Evolutionary conservation across 2,329 filamentous ascomycete genomes (phyloP).

Genomic region (Dactylellina leptospora): DNA sequence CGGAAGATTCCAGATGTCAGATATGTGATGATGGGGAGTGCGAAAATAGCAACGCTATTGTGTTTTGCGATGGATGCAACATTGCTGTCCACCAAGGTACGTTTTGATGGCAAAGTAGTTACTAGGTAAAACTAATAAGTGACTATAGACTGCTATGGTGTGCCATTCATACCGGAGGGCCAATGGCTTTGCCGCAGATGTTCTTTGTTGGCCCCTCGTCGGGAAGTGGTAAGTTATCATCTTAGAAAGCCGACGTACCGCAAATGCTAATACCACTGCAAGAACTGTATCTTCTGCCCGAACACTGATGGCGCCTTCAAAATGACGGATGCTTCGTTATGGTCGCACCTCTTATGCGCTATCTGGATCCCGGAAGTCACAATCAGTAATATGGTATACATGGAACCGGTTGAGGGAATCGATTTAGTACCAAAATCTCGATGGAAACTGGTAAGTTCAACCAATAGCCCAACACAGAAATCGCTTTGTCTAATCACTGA

Average conservation of each 20-base stretch:
- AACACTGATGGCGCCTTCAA: conserved; percentile 98
- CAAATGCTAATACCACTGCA: background rate
- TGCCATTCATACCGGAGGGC: conserved; percentile 97
- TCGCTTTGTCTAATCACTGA: conserved; percentile 5
- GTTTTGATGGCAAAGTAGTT: background rate
- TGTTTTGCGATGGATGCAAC: conserved; percentile 98
- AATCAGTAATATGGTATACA: conserved; percentile 93
- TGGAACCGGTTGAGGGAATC: conserved; percentile 97
- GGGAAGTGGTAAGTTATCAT: conserved; percentile 74
- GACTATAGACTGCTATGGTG: conserved; percentile 83
- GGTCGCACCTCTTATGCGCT: conserved; percentile 94
- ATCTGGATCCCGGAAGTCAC: conserved; percentile 99
- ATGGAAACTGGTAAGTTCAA: conserved; percentile 76
- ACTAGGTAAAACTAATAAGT: background rate
- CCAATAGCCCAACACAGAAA: too few relatives aligned
- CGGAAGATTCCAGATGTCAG: conserved; percentile 95
- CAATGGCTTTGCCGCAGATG: conserved; percentile 98
- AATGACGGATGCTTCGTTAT: conserved; percentile 93
- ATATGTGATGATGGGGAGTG: conserved; percentile 99
- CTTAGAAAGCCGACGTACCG: background rate
- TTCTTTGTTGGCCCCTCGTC: conserved; percentile 84
- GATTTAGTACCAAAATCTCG: conserved; percentile 95
- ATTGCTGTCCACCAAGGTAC: conserved; percentile 84
- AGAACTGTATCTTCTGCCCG: conserved; percentile 97
- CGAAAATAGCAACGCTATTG: conserved; percentile 98